phyloP scores from a whole-genome alignment of 352 stramenopile species.

The Pythium volutum region DNA sequence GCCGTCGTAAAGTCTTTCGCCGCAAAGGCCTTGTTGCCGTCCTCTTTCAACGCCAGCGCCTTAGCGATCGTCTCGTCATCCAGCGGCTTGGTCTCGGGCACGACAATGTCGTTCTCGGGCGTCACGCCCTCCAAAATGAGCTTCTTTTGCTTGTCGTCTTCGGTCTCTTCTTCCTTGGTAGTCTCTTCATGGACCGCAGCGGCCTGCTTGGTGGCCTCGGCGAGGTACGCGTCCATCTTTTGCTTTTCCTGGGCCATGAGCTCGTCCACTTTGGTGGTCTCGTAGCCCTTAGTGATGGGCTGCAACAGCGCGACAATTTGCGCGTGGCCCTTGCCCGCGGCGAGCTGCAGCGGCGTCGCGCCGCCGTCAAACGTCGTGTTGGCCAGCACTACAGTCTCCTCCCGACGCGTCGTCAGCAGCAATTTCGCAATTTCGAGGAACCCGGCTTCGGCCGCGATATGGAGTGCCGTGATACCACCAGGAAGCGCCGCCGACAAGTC shows the following conservation, averaged over 20 bases:
- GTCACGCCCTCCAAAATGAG: constrained; percentile 35
- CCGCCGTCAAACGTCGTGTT: constrained; percentile 62
- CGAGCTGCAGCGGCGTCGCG: constrained; percentile 66
- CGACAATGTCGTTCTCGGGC: constrained; percentile 45
- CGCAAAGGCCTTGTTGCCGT: constrained; percentile 69
- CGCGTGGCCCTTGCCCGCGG: constrained; percentile 64
- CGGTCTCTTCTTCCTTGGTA: constrained; percentile 28
- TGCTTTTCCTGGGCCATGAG: constrained; percentile 65
- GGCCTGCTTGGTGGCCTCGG: constrained; percentile 40
- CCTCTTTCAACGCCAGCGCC: constrained; percentile 54
- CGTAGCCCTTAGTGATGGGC: constrained; percentile 61
- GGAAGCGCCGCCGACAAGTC: constrained; percentile 52
- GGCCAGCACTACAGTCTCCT: constrained; percentile 47
- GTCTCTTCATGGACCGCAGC: constrained; percentile 24
- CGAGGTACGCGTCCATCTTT: constrained; percentile 59
- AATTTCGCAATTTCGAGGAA: constrained; percentile 56
- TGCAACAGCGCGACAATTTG: constrained; percentile 63
- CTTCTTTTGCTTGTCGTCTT: constrained; percentile 38
- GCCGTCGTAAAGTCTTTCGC: constrained; percentile 55
- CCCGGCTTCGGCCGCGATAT: constrained; percentile 75
- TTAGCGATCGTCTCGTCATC: constrained; percentile 36
- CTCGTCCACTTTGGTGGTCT: constrained; percentile 43
- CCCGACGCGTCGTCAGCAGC: constrained; percentile 44
- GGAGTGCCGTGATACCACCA: constrained; percentile 63
- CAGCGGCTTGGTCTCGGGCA: constrained; percentile 39